Base-by-base conservation (phyloP, 108 stramenopile genomes). In the Pseudonitzschia multistriata region DNA sequence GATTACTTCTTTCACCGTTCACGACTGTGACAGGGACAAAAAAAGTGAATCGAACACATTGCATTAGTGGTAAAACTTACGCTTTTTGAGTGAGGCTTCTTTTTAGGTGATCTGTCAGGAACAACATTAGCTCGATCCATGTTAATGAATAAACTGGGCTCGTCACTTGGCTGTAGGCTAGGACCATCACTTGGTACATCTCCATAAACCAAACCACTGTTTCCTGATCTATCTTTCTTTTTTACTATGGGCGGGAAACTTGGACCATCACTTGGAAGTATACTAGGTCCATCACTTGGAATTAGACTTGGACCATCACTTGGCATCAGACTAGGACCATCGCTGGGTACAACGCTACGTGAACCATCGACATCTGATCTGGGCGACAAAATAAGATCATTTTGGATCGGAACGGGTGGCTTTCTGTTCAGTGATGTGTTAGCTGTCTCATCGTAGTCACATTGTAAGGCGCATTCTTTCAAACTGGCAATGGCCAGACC, bases 161-260 rank as follows among this genome's bases (percentile, higher is more conserved):
- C 54, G 29, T 55, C 54, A 55, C 54, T 55, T 55, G 54, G 29
- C 29, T 55, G 54, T 5, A 17, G n/a, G 24, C 54, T 55, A 13
- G 54, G 29, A 22, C 33, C 34, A 17, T 13, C 42, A 45, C 42
- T 45, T 45, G 42, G n/a, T n/a, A n/a, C n/a, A n/a, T 15, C 17
- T 48, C 47, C 47, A 48, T 17, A 48, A 48, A 17, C 47, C 47
- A 48, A 48, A 48, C 47, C 47, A 17, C 47, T 48, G 47, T 48
- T 17, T 48, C 47, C 47, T 48, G 47, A 17, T 48, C n/a, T n/a
- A n/a, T n/a, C n/a, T n/a, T n/a, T n/a, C n/a, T n/a, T n/a, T n/a
- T n/a, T n/a, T n/a, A n/a, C n/a, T n/a, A n/a, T n/a, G n/a, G n/a
- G 42, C 42, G 13, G 42, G 22, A 55, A 30, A 13, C 54, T 55